A percentile compares a stretch with the other conserved stretches of the same genome.
Evolutionary conservation across 805 yeast genomes (phyloP).

Genomic region (Cyberlindnera bimundalis): DNA sequence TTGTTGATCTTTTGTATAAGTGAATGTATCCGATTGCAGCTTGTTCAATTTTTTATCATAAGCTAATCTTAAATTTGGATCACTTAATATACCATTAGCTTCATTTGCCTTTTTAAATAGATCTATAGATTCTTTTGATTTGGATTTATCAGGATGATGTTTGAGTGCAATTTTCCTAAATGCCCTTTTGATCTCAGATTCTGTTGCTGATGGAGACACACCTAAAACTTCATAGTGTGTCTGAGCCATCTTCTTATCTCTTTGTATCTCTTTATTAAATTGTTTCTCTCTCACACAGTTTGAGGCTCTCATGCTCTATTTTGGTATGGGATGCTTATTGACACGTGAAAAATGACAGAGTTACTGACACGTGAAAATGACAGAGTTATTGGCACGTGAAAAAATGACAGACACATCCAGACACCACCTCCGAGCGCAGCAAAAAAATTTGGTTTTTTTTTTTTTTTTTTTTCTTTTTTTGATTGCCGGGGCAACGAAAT

Average conservation of each 20-base stretch:
- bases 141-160: slow-evolving; percentile 46
- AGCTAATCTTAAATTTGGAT: slow-evolving; percentile 24
- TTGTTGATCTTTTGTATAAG: no score
- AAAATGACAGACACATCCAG: no score
- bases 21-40: no score
- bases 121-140: slow-evolving; percentile 23
- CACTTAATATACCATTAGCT: slow-evolving; percentile 32
- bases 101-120: slow-evolving; percentile 31
- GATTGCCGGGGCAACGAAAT: slow-evolving; percentile 5
- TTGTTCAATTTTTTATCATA: slow-evolving; percentile 25
- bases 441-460: no score
- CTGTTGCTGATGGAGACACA: slow-evolving; percentile 20
- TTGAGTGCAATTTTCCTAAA: slow-evolving; percentile 37
- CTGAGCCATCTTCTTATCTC: neutral
- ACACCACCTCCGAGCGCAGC: no score
- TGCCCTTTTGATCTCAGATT: slow-evolving; percentile 33
- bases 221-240: slow-evolving; percentile 31
- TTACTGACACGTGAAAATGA: neutral
- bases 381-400: neutral
- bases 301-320: no score
- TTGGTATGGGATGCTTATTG: no score
- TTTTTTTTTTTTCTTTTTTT: no score
- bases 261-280: no score
- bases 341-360: neutral
- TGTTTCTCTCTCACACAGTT: no score